These are phyloP conservation scores for Helicostylum pulchrum DNA, from an alignment of 192 early-diverging fungal species.

Conservation along the genomic window DNA sequence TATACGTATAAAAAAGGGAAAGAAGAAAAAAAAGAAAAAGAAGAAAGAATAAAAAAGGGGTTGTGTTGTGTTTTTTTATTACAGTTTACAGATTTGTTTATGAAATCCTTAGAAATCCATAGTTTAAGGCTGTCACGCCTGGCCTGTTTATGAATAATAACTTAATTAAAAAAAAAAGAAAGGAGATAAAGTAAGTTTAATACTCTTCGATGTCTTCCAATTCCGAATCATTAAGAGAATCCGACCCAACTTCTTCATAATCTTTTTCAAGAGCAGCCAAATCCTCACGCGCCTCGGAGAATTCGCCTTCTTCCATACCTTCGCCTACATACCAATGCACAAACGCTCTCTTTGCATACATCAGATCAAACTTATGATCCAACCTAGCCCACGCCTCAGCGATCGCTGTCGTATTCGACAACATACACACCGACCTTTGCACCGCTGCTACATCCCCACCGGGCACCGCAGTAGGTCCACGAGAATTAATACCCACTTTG, in stretches of 20 bases:
- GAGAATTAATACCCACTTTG: conserved; percentile 98
- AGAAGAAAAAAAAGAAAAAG: neutral
- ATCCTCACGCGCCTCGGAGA: conserved; percentile 99
- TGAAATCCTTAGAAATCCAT: no score
- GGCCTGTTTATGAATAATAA: no score
- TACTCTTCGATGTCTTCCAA: conserved; percentile 53
- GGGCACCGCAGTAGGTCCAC: conserved; percentile 86
- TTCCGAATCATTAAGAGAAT: conserved; percentile 85
- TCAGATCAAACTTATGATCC: conserved; percentile 99
- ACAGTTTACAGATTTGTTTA: no score
- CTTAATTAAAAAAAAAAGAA: no score
- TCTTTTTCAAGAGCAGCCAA: conserved; percentile 99
- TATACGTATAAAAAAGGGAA: neutral
- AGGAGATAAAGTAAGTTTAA: neutral
- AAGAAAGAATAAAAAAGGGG: neutral
- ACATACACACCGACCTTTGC: conserved; percentile 91
- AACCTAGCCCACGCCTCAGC: conserved; percentile 98
- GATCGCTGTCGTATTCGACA: conserved; percentile 99
- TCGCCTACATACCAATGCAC: conserved; percentile 99
- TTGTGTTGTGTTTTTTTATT: no score
- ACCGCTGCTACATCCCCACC: conserved; percentile 95
- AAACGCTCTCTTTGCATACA: conserved; percentile 99
- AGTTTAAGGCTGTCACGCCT: no score
- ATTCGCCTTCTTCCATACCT: conserved; percentile 99
- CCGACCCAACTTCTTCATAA: conserved; percentile 99